A percentile compares a stretch with the other conserved stretches of the same genome.
Conservation (phyloP, 2,329 filamentous ascomycete species). For the Sphaerulina musiva region DNA sequence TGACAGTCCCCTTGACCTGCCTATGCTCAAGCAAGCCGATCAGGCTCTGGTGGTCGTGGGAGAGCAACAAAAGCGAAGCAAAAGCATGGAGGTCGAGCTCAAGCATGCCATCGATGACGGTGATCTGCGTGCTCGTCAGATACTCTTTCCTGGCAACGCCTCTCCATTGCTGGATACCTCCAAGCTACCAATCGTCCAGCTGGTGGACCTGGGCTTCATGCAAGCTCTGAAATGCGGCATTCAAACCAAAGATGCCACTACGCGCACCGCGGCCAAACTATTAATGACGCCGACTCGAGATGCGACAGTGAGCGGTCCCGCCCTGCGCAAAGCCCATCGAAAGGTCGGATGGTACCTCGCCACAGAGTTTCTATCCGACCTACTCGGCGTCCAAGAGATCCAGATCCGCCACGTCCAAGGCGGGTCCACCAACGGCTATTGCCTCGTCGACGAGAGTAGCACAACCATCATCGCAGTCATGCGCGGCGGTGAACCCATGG, state of each 20-base stretch:
- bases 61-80: conserved; percentile 42
- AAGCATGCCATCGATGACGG: background rate
- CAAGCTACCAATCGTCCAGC: conserved; percentile 19
- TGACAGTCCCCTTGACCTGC: conserved; percentile 54
- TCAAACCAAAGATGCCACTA: conserved; percentile 16
- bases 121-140: background rate
- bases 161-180: background rate
- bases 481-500: conserved; percentile 58
- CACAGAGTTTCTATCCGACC: conserved; percentile 40
- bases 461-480: conserved; percentile 55
- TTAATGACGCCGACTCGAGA: conserved; percentile 52
- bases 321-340: conserved; percentile 46
- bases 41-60: conserved; percentile 52
- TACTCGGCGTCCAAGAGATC: conserved; percentile 48
- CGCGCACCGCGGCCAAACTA: conserved; percentile 33
- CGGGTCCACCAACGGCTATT: conserved; percentile 40
- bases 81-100: conserved; percentile 43
- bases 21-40: conserved; percentile 51
- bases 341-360: conserved; percentile 51
- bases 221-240: conserved; percentile 24
- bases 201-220: conserved; percentile 31
- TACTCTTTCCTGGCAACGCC: background rate
- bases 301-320: conserved; percentile 40
- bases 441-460: conserved; percentile 41
- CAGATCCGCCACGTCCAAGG: conserved; percentile 50